phyloP scores from a whole-genome alignment of 208 protist species.

The Blastocrithidia nonstop region DNA sequence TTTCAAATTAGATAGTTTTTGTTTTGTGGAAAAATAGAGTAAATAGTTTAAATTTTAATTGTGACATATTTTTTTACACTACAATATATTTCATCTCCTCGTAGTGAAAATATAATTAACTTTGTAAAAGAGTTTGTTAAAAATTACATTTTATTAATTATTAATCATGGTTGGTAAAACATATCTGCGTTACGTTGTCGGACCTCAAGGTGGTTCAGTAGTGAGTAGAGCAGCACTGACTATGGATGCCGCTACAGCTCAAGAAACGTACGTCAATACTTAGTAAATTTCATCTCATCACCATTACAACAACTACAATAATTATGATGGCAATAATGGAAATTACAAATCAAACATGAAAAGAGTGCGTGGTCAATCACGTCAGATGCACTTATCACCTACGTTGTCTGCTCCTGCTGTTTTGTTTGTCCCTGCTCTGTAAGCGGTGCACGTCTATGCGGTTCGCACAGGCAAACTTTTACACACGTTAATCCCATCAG shows the following conservation, averaged over 20 bases:
- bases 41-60: no score
- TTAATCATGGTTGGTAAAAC: slow-evolving; percentile 73
- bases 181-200: slow-evolving; percentile 75
- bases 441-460: slow-evolving; percentile 72
- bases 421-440: slow-evolving; percentile 66
- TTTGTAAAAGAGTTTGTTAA: no score
- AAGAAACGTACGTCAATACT: slow-evolving; percentile 22
- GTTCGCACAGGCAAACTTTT: slow-evolving; percentile 55
- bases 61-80: no score
- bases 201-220: slow-evolving; percentile 56
- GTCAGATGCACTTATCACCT: slow-evolving; percentile 1
- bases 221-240: slow-evolving; percentile 48
- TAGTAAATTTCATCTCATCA: no score
- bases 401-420: slow-evolving; percentile 12
- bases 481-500: slow-evolving; percentile 49
- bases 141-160: no score
- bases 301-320: not conserved
- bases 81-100: no score
- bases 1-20: no score
- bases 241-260: slow-evolving; percentile 23
- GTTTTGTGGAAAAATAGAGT: not conserved
- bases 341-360: not conserved
- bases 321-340: not conserved
- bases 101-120: no score
- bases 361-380: not conserved